Evolutionary conservation across 192 early-diverging fungal species (phyloP), one percentile per base, ranked within the genome.

Genomic region (Linnemannia zychae): DNA sequence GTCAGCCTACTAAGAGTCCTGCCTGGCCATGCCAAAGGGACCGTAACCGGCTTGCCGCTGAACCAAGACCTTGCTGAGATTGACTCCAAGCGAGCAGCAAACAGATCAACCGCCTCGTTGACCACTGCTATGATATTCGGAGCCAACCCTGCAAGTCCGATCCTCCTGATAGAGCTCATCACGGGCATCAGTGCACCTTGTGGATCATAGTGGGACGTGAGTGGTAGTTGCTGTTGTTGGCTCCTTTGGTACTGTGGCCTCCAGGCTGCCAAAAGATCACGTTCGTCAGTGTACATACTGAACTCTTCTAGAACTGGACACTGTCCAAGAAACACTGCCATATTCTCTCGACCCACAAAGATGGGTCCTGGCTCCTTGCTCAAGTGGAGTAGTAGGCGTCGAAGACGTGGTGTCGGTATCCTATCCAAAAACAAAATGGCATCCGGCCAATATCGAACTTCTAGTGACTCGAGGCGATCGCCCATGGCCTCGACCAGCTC

Each of bases 401-500:
- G 79, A 2, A 85, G 68, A 16, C 67, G 60, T 15, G 28, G 33
- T 12, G 71, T 75, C 22, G 83, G 83, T 9, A 85, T 79, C 36
- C 74, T 46, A 31, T 85, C 83, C 70, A 85, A n/a, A 68, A 75
- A 85, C 18, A 71, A 48, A 6, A 85, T 74, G 16, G 77, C 83
- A 7, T 76, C 77, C 0, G 83, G 83, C 83, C 83, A 85, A 24
- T 48, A 36, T 18, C 76, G 83, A 18, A 68, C 83, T 18, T 85
- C 83, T 11, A 85, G 63, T 0, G 73, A 73, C 38, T 85, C 77
- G 5, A 85, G 46, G 4, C n/a, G 68, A 65, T 85, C 83, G 4
- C 83, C 83, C 77, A 85, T 85, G 0, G 74, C 83, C 74, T 85
- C 83, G 20, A 85, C 78, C 4, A 85, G 72, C 50, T 85, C 77